These are phyloP conservation scores for Phytopythium litorale DNA, from an alignment of 352 stramenopile genomes.

Conservation along the genomic window DNA sequence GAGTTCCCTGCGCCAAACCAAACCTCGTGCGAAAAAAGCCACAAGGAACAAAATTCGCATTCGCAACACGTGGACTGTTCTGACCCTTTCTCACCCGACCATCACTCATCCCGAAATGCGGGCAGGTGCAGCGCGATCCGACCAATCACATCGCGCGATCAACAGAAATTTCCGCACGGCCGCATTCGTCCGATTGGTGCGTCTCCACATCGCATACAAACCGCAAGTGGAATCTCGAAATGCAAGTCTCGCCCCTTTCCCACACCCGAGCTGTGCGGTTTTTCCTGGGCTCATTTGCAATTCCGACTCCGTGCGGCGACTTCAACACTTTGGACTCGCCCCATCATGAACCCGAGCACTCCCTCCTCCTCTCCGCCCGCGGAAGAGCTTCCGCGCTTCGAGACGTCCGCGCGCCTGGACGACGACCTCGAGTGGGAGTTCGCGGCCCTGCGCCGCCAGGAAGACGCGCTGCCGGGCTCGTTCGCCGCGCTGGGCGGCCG, in stretches of 20 bases:
- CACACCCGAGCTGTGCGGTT: background rate
- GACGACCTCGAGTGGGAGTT: slow-evolving; percentile 30
- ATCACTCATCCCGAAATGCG: slow-evolving; percentile 10
- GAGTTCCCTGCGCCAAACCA: background rate
- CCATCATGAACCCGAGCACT: background rate
- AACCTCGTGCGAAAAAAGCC: background rate
- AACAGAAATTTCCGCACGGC: slow-evolving; percentile 29
- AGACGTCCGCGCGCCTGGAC: slow-evolving; percentile 17
- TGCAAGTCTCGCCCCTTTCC: slow-evolving; percentile 1
- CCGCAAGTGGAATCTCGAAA: background rate
- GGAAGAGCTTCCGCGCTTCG: slow-evolving; percentile 8
- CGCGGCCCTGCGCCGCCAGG: slow-evolving; percentile 4
- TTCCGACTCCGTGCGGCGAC: background rate
- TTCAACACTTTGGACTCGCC: no score
- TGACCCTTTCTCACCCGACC: slow-evolving; percentile 7
- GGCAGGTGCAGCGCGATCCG: background rate
- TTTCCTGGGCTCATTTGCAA: slow-evolving; percentile 4
- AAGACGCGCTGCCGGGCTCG: slow-evolving; percentile 9
- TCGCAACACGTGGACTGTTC: background rate
- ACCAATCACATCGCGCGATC: slow-evolving; percentile 24
- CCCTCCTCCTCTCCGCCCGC: background rate
- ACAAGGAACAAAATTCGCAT: background rate
- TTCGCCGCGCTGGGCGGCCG: background rate
- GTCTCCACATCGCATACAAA: slow-evolving; percentile 5
- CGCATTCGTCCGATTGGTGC: no score